Conservation (phyloP, 768 basidiomycete species). For the Astraeus odoratus region DNA sequence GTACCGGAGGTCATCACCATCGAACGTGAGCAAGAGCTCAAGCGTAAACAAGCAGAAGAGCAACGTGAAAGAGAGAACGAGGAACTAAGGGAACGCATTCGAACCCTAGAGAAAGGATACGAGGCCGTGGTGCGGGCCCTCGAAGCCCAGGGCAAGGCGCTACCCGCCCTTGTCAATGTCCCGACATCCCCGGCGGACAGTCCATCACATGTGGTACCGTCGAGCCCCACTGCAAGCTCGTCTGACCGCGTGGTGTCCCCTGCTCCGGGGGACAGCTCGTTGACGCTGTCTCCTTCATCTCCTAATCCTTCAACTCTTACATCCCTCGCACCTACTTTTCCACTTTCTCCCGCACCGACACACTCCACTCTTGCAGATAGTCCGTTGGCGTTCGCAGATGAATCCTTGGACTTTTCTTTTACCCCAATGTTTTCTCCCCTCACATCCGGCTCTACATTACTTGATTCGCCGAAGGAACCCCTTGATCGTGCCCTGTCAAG, state of each 20-base stretch:
- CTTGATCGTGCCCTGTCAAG: conserved; percentile 29
- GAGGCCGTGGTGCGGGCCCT: conserved; percentile 74
- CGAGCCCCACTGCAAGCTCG: too few species aligned
- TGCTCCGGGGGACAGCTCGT: conserved; percentile 16
- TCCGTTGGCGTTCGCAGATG: conserved; percentile 19
- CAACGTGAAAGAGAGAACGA: conserved; percentile 59
- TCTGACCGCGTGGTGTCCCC: too few species aligned
- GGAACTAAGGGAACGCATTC: conserved; percentile 69
- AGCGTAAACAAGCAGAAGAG: conserved; percentile 31
- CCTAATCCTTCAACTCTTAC: conserved; percentile 17
- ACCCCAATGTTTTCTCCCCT: conserved; percentile 32
- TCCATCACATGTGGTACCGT: too few species aligned
- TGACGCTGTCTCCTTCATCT: conserved; percentile 21
- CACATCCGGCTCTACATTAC: conserved; percentile 26
- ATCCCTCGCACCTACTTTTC: conserved; percentile 29
- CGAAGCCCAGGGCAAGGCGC: conserved; percentile 44
- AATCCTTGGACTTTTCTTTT: conserved; percentile 28
- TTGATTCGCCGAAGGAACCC: conserved; percentile 15
- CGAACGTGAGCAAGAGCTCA: conserved; percentile 23
- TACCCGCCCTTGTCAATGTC: conserved; percentile 15
- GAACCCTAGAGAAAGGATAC: conserved; percentile 75
- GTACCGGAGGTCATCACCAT: conserved; percentile 19
- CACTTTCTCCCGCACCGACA: conserved; percentile 37
- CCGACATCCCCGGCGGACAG: too few species aligned
- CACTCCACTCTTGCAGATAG: conserved; percentile 33